phyloP scores from a whole-genome alignment of 108 stramenopile genomes.

The Fistulifera pelliculosa region DNA sequence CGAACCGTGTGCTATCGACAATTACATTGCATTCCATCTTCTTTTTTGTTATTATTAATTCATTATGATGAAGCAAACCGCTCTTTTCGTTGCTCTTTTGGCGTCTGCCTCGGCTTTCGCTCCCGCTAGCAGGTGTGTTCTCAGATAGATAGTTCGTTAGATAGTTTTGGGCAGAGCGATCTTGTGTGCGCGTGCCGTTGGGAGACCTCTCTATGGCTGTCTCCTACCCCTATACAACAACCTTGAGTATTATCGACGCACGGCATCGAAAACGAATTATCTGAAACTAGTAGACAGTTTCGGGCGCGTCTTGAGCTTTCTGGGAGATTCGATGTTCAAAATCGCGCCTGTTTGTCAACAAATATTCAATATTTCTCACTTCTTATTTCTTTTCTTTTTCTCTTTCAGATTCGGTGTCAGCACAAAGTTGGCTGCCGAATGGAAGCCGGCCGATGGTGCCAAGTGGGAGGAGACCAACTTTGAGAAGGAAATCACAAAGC shows the following conservation, averaged over 20 bases:
- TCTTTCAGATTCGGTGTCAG: conserved; percentile 6
- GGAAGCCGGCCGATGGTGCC: conserved; percentile 12
- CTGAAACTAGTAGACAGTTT: too few species aligned
- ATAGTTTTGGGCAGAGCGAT: too few species aligned
- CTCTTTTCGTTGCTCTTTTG: conserved; percentile 52
- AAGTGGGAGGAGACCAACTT: conserved; percentile 59
- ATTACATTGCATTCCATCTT: neutral
- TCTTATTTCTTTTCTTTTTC: neutral
- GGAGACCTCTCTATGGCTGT: too few species aligned
- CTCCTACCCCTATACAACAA: too few species aligned
- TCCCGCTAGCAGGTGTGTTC: conserved; percentile 58
- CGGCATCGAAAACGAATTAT: too few species aligned
- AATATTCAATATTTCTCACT: conserved; percentile 6
- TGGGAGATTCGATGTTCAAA: too few species aligned
- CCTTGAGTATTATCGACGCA: too few species aligned
- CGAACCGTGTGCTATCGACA: neutral
- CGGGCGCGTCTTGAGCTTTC: too few species aligned
- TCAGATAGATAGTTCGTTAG: neutral
- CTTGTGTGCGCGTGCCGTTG: too few species aligned
- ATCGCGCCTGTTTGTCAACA: conserved; percentile 8
- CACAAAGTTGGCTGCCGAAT: conserved; percentile 24
- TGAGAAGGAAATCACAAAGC: conserved; percentile 55
- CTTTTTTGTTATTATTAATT: neutral
- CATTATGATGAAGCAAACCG: conserved; percentile 62
- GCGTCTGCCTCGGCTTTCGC: conserved; percentile 76